These are phyloP conservation scores for Vachellia collinsii DNA, from an alignment of 306 rosid species.

Conservation along the genomic window DNA sequence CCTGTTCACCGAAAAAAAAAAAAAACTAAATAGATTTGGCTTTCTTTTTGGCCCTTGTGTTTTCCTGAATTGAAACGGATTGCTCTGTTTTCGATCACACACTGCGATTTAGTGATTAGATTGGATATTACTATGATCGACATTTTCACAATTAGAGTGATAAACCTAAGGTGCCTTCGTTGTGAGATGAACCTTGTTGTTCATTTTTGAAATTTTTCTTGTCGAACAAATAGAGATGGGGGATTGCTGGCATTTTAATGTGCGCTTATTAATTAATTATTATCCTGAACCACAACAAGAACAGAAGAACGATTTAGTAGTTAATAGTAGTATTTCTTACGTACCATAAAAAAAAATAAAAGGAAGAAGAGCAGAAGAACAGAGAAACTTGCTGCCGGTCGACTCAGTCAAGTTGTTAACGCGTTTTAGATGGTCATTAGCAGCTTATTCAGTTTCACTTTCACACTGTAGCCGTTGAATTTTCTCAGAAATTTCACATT, in stretches of 20 bases:
- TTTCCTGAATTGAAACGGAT: background rate
- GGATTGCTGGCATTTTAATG: background rate
- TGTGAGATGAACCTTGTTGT: background rate
- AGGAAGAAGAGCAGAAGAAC: background rate
- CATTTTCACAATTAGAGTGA: background rate
- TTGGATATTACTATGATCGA: background rate
- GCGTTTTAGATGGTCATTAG: background rate
- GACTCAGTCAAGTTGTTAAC: background rate
- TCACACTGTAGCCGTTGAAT: background rate
- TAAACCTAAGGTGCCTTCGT: background rate
- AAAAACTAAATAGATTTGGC: background rate
- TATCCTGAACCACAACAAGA: background rate
- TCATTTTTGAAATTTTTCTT: background rate
- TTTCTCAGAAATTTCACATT: background rate
- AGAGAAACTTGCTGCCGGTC: background rate
- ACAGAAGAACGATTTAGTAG: background rate
- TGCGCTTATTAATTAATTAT: background rate
- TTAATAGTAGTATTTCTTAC: no score
- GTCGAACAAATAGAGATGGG: background rate
- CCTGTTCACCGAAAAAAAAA: background rate
- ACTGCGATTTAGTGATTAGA: background rate
- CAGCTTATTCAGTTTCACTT: background rate
- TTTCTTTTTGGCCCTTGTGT: background rate
- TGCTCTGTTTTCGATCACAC: background rate
- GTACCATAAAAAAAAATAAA: no score